phyloP scores from a whole-genome alignment of 371 early-diverging fungal species.

The Rhizopus sp. region DNA sequence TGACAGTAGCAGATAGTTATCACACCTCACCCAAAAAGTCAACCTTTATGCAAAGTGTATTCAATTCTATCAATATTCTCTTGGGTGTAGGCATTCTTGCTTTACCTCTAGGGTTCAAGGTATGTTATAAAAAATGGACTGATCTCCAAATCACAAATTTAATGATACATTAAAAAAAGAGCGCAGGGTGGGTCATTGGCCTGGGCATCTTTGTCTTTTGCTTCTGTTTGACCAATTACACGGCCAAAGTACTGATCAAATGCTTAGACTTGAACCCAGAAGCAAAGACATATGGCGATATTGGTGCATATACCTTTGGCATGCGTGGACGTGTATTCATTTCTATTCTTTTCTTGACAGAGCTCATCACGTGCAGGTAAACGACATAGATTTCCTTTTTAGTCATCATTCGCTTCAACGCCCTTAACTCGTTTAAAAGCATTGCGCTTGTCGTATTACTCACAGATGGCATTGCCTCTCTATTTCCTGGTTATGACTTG shows the following conservation, averaged over 20 bases:
- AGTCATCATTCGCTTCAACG: background rate
- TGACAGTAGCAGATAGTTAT: constrained; percentile 43
- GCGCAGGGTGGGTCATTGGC: constrained; percentile 70
- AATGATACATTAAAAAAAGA: constrained; percentile 12
- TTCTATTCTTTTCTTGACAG: constrained; percentile 61
- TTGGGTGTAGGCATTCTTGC: constrained; percentile 64
- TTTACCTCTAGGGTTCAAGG: constrained; percentile 64
- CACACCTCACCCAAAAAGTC: background rate
- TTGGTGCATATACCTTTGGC: constrained; percentile 72
- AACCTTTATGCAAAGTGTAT: constrained; percentile 47
- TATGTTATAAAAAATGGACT: constrained; percentile 14
- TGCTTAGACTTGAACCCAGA: constrained; percentile 56
- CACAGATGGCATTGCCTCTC: constrained; percentile 43
- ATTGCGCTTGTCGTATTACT: constrained; percentile 46
- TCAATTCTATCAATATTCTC: constrained; percentile 68
- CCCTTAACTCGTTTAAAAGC: constrained; percentile 6
- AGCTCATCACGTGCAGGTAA: constrained; percentile 65
- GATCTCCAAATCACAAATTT: background rate
- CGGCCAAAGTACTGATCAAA: constrained; percentile 64
- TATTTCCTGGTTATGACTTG: constrained; percentile 38
- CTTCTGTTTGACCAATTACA: constrained; percentile 59
- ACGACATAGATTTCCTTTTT: background rate
- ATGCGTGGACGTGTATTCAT: constrained; percentile 52
- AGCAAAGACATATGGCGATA: constrained; percentile 65
- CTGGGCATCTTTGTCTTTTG: constrained; percentile 56